Evolutionary conservation across 2,329 filamentous ascomycete species (phyloP).

Genomic region (Fusarium protoensiforme): DNA sequence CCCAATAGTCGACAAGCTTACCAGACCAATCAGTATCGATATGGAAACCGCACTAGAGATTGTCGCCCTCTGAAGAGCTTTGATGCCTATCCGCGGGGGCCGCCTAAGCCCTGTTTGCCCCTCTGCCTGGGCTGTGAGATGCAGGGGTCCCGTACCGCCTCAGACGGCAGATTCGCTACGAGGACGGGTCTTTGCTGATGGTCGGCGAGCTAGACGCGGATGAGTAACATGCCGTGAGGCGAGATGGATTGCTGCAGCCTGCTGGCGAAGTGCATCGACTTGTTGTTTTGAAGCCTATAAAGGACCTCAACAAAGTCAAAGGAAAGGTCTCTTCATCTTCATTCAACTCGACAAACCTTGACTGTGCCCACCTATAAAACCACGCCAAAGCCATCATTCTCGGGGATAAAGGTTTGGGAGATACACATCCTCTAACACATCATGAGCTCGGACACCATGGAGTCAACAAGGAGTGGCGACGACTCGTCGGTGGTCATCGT

Average conservation of each 20-base stretch:
- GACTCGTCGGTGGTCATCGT: constrained; percentile 34
- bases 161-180: neutral
- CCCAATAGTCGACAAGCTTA: neutral
- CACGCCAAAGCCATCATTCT: neutral
- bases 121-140: constrained; percentile 18
- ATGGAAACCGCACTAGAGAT: too few relatives aligned
- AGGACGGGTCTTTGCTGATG: neutral
- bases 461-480: constrained; percentile 37
- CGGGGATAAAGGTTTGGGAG: neutral
- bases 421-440: neutral
- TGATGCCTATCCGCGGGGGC: neutral
- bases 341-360: neutral
- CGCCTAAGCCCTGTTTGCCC: constrained; percentile 13
- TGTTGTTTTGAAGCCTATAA: constrained; percentile 10
- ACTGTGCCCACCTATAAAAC: neutral
- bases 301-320: neutral
- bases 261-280: neutral
- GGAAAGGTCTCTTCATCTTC: neutral
- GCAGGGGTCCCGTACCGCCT: neutral
- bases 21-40: neutral
- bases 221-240: constrained; percentile 25
- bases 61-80: neutral
- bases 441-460: constrained; percentile 33
- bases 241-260: neutral
- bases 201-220: constrained; percentile 8